Evolutionary conservation across 495 filamentous ascomycete genomes (phyloP).

Genomic region (Aspergillus saccharolyticus): DNA sequence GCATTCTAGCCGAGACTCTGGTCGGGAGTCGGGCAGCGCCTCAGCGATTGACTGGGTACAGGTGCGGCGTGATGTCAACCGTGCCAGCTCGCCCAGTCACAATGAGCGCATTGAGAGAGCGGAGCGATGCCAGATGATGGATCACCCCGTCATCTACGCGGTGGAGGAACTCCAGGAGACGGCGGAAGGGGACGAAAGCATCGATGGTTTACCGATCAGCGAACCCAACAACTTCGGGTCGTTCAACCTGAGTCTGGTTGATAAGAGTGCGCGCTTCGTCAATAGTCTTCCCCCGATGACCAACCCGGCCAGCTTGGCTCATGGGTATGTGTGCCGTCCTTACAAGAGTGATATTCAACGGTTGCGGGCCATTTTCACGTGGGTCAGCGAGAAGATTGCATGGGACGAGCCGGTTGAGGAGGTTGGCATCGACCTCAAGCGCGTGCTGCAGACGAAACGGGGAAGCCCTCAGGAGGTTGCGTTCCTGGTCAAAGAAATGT

Average conservation of each 20-base stretch:
- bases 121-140: slow-evolving; percentile 94
- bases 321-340: slow-evolving; percentile 88
- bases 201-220: slow-evolving; percentile 74
- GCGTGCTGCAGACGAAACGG: slow-evolving; percentile 77
- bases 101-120: slow-evolving; percentile 81
- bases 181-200: slow-evolving; percentile 86
- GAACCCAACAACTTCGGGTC: slow-evolving; percentile 76
- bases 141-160: slow-evolving; percentile 78
- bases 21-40: slow-evolving; percentile 61
- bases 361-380: slow-evolving; percentile 89
- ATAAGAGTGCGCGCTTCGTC: slow-evolving; percentile 92
- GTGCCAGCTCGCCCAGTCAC: slow-evolving; percentile 84
- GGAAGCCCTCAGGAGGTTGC: slow-evolving; percentile 91
- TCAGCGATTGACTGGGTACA: slow-evolving; percentile 85
- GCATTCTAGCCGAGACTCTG: slow-evolving; percentile 40
- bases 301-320: slow-evolving; percentile 77
- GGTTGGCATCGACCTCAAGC: slow-evolving; percentile 65
- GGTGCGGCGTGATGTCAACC: slow-evolving; percentile 89
- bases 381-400: slow-evolving; percentile 90
- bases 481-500: slow-evolving; percentile 88
- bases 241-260: slow-evolving; percentile 78
- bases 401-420: slow-evolving; percentile 94
- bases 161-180: slow-evolving; percentile 82
- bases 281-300: slow-evolving; percentile 85
- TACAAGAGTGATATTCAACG: slow-evolving; percentile 93